A percentile compares a stretch with the other conserved stretches of the same genome.
These are phyloP conservation scores for Sclerotinia glacialis DNA, from an alignment of 2,329 filamentous ascomycete genomes.

Conservation along the genomic window DNA sequence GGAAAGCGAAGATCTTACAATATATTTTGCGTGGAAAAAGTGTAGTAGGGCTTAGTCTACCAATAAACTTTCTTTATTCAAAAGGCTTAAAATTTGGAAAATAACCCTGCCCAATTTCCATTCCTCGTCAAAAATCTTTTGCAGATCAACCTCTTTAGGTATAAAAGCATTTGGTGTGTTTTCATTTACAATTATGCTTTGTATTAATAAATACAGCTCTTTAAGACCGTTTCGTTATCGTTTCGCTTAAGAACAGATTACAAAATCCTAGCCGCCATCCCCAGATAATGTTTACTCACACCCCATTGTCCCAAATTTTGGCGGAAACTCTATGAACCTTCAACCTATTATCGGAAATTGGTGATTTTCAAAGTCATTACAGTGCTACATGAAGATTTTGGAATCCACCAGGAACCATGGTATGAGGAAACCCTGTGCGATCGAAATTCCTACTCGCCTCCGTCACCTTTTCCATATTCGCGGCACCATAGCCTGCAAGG, in stretches of 20 bases:
- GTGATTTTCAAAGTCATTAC: not conserved
- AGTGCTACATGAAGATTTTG: not conserved
- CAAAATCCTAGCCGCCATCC: not conserved
- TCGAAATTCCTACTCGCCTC: not conserved
- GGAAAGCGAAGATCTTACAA: not conserved
- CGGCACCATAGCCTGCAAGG: not conserved
- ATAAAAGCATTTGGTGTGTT: too few relatives aligned
- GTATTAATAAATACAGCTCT: too few relatives aligned
- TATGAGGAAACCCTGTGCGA: not conserved
- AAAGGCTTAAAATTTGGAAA: not conserved
- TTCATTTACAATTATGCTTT: too few relatives aligned
- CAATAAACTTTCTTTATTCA: not conserved
- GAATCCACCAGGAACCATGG: not conserved
- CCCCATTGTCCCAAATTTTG: not conserved
- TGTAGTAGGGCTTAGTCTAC: constrained; percentile 9
- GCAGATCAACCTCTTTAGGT: too few relatives aligned
- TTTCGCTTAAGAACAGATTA: too few relatives aligned
- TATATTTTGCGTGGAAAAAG: constrained; percentile 3
- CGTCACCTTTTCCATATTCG: constrained; percentile 1
- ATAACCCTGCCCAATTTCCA: not conserved
- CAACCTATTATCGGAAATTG: too few relatives aligned
- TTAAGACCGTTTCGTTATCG: too few relatives aligned
- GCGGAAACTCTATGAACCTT: too few relatives aligned
- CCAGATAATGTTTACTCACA: not conserved
- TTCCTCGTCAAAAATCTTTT: too few relatives aligned